Evolutionary conservation across 176 grass and related monocot species (phyloP).

Genomic region (Raddia distichophylla): DNA sequence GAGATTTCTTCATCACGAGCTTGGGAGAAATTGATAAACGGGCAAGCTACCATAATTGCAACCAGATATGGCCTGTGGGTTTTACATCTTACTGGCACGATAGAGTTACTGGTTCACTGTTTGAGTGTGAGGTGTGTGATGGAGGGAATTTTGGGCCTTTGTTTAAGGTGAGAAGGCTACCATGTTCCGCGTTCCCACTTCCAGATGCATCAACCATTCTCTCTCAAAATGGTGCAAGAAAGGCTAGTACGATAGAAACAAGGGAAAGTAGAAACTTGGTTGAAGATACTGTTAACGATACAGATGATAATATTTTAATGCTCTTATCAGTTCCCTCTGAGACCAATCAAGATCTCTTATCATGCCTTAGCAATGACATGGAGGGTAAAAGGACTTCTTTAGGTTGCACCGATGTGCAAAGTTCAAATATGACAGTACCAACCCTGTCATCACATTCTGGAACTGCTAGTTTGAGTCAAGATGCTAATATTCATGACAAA

Average conservation of each 20-base stretch:
- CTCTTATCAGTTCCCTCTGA: conserved; percentile 60
- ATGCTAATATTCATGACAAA: conserved; percentile 56
- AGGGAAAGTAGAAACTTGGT: conserved; percentile 60
- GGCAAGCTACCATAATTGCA: conserved; percentile 66
- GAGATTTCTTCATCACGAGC: conserved; percentile 81
- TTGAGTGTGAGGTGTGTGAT: conserved; percentile 90
- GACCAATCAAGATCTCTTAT: conserved; percentile 58
- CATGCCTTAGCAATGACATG: conserved; percentile 54
- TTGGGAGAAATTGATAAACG: conserved; percentile 85
- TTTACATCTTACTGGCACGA: conserved; percentile 96
- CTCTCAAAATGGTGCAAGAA: conserved; percentile 56
- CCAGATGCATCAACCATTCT: conserved; percentile 78
- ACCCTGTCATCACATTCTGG: conserved; percentile 28
- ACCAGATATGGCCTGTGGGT: conserved; percentile 89
- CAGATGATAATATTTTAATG: conserved; percentile 70
- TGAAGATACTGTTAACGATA: conserved; percentile 59
- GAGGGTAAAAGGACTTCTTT: conserved; percentile 46
- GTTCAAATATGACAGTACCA: conserved; percentile 24
- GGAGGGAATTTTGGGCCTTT: conserved; percentile 75
- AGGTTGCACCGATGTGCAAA: conserved; percentile 32
- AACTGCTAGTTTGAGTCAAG: conserved; percentile 37
- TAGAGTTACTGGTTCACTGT: conserved; percentile 89
- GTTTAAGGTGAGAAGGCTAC: conserved; percentile 83
- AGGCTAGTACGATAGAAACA: conserved; percentile 59
- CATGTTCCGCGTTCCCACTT: conserved; percentile 75